A percentile compares a stretch with the other conserved stretches of the same genome.
Conservation (phyloP, 176 grass and related monocot genomes). For the Carex pumila region DNA sequence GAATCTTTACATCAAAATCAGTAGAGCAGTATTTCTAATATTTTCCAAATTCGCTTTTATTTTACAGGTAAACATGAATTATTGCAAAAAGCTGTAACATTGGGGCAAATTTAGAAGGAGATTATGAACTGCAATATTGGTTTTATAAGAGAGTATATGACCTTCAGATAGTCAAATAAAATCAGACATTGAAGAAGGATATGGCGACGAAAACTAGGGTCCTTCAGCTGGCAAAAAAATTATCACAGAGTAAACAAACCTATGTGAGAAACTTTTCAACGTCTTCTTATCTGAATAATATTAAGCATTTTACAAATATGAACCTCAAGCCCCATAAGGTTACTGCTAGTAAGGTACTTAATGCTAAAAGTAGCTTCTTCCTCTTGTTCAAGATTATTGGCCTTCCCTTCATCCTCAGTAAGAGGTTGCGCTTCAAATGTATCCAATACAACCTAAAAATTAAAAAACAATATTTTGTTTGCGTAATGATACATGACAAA, state of each 20-base stretch:
- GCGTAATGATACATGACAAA: background rate
- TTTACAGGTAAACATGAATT: background rate
- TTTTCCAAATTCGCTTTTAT: background rate
- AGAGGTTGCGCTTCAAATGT: constrained; percentile 99
- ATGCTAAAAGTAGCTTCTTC: constrained; percentile 90
- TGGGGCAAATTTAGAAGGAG: background rate
- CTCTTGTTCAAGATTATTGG: constrained; percentile 71
- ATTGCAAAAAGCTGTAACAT: background rate
- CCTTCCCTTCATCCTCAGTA: constrained; percentile 79
- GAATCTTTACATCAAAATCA: background rate
- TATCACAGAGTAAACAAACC: constrained; percentile 13
- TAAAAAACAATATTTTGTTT: constrained; percentile 16
- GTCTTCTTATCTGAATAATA: constrained; percentile 16
- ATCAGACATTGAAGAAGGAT: constrained; percentile 98
- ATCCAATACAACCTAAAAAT: constrained; percentile 69
- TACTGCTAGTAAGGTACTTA: constrained; percentile 97
- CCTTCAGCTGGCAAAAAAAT: constrained; percentile 65
- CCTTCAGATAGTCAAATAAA: constrained; percentile 96
- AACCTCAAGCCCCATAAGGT: constrained; percentile 99
- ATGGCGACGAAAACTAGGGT: constrained; percentile 93
- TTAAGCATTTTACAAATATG: constrained; percentile 1
- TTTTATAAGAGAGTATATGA: background rate
- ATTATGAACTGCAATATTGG: constrained; percentile 3
- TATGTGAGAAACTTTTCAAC: constrained; percentile 9
- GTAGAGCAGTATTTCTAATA: background rate